phyloP scores from a whole-genome alignment of 2,329 filamentous ascomycete genomes.

The Clonostachys solani region DNA sequence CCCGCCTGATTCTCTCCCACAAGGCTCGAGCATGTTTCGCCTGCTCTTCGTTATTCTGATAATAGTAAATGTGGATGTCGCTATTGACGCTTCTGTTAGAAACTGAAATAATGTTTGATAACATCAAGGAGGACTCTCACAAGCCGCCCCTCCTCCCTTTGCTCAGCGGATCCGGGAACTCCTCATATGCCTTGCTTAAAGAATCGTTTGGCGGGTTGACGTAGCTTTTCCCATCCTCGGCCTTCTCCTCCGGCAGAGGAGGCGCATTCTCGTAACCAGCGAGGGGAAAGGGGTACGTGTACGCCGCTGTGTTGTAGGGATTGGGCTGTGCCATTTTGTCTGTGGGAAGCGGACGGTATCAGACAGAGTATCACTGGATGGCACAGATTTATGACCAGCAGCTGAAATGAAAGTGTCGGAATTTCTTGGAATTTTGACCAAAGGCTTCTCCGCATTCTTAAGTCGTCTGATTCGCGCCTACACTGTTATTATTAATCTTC shows the following conservation, averaged over 20 bases:
- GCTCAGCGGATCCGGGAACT: conserved; percentile 64
- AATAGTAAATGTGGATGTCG: conserved; percentile 84
- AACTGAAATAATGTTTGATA: too few species aligned
- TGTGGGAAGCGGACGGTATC: not conserved
- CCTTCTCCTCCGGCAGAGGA: conserved; percentile 52
- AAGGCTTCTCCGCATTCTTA: too few species aligned
- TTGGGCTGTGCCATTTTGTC: not conserved
- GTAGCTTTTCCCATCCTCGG: conserved; percentile 73
- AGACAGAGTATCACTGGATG: too few species aligned
- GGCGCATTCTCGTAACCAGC: conserved; percentile 52
- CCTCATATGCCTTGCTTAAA: conserved; percentile 64
- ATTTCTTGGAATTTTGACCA: too few species aligned
- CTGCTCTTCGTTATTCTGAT: conserved; percentile 59
- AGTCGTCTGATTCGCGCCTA: too few species aligned
- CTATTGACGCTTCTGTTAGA: conserved; percentile 20
- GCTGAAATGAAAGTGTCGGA: too few species aligned
- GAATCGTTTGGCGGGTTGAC: conserved; percentile 59
- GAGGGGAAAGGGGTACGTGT: conserved; percentile 52
- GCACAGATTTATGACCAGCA: too few species aligned
- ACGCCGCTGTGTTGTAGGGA: conserved; percentile 8
- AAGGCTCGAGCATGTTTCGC: conserved; percentile 64
- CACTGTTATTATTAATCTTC: too few species aligned
- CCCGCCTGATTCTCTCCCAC: conserved; percentile 72
- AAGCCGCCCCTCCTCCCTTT: conserved; percentile 69
- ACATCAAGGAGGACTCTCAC: conserved; percentile 24